A percentile compares a stretch with the other conserved stretches of the same genome.
These are phyloP conservation scores for Scytalidium sp. DNA, from an alignment of 2,329 filamentous ascomycete species.

Conservation along the genomic window DNA sequence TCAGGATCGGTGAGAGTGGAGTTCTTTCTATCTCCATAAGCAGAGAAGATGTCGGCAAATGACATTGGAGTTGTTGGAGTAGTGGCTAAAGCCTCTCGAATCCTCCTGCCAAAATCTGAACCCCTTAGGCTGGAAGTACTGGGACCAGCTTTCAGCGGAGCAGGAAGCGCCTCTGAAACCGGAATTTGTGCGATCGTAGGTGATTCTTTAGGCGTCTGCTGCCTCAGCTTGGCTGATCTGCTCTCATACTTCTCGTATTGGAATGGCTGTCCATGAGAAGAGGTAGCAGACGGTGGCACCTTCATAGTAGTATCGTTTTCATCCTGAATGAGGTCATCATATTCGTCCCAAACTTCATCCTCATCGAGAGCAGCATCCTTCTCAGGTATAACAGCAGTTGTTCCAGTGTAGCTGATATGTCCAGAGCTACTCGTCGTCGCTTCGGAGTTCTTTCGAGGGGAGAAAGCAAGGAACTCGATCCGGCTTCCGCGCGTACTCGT, in stretches of 20 bases:
- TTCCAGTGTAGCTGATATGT: conserved; percentile 52
- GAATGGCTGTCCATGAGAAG: conserved; percentile 55
- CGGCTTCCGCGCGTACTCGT: conserved; percentile 16
- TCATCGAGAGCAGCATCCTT: conserved; percentile 63
- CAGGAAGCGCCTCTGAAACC: conserved; percentile 10
- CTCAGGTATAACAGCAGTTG: conserved; percentile 64
- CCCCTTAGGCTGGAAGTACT: conserved; percentile 51
- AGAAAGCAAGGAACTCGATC: conserved; percentile 71
- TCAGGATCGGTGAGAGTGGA: conserved; percentile 10
- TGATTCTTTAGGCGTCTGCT: conserved; percentile 18
- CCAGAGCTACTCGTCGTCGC: conserved; percentile 61
- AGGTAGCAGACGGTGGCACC: conserved; percentile 49
- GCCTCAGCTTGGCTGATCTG: conserved; percentile 17
- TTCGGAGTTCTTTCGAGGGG: conserved; percentile 69
- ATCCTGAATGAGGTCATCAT: conserved; percentile 81
- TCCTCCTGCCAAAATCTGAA: conserved; percentile 50
- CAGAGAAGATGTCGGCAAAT: conserved; percentile 38
- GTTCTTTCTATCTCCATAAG: conserved; percentile 36
- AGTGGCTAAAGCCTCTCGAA: conserved; percentile 45
- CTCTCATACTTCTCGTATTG: conserved; percentile 48
- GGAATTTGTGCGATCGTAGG: conserved; percentile 16
- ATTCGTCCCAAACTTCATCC: conserved; percentile 94
- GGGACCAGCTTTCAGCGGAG: conserved; percentile 13
- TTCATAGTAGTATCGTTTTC: conserved; percentile 37
- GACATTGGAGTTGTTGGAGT: conserved; percentile 43